These are phyloP conservation scores for Colletotrichum sp. DNA, from an alignment of 2,329 filamentous ascomycete genomes.

Conservation along the genomic window DNA sequence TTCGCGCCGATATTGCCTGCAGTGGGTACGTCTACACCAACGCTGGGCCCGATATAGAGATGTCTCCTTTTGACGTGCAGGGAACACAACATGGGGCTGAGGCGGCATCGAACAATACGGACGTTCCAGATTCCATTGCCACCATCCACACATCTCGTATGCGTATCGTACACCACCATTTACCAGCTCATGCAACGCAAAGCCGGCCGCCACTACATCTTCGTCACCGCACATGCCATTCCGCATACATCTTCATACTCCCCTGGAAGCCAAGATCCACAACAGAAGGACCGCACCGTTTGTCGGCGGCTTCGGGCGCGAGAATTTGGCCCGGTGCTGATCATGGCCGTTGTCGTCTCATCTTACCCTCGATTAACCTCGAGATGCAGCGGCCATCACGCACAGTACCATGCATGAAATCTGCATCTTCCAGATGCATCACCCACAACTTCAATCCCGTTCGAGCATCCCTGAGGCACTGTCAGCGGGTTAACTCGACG, in stretches of 20 bases:
- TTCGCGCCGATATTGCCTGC: not conserved
- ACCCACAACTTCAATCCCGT: not conserved
- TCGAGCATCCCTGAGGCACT: not conserved
- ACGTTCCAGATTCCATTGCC: not conserved
- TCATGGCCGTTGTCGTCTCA: not conserved
- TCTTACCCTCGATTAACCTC: not conserved
- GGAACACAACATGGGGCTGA: not conserved
- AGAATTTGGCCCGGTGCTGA: slow-evolving; percentile 11
- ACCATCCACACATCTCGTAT: slow-evolving; percentile 9
- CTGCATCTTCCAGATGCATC: slow-evolving; percentile 8
- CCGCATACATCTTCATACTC: not conserved
- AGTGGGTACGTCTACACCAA: not conserved
- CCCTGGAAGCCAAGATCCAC: not conserved
- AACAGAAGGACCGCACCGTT: not conserved
- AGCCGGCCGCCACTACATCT: not conserved
- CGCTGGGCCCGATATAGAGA: not conserved
- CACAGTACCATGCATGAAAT: slow-evolving; percentile 10
- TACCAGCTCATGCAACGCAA: not conserved
- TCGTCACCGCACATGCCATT: not conserved
- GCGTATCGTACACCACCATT: not conserved
- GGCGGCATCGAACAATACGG: not conserved
- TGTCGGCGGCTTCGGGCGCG: not conserved
- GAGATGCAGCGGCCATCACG: slow-evolving; percentile 5
- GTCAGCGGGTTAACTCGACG: not conserved
- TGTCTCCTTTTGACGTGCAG: not conserved